Base-by-base conservation (phyloP, 345 rosid species). In the Microthlaspi erraticum region DNA sequence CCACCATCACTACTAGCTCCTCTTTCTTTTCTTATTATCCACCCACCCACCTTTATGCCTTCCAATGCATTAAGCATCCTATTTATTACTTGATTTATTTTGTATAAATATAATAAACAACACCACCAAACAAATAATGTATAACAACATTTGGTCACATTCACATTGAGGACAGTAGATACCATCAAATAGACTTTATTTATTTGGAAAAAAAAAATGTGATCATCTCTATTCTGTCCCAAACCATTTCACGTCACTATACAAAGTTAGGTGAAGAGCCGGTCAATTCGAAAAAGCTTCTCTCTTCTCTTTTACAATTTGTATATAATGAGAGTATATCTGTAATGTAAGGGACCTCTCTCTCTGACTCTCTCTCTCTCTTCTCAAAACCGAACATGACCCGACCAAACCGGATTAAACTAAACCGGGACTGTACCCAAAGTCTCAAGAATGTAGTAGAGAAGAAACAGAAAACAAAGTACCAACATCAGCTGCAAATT, bases 21-120 rank as follows among this genome's bases (percentile, higher is more conserved):
- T 72, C 59, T 31, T 64, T 56, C 65, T 41, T 64, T 64, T 73
- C 77, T 73, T 57, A 65, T 73, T 57, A 65, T 65, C 77, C 77
- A 56, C 71, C 68, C 42, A 74, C 72, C 55, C 48, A 26, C 48
- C 64, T 10, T 64, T 16, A 8, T 16, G n/a, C 64, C 60, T 60
- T 71, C 36, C 76, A 34, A 44, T 72, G 56, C 56, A 41, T 37
- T 12, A 39, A 34, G 13, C 67, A 43, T 60, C 17, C 26, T 49
- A 12, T 59, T 17, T 44, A 26, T 10, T 29, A 14, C 44, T 50
- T 29, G 6, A 39, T 56, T 23, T 39, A 3, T 54, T 14, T 7
- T 23, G 5, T 37, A 19, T 7, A 36, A 32, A 34, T 18, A n/a
- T 29, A 52, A 43, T 39, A 19, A 34, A 55, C 8, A 17, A 8